phyloP scores from a whole-genome alignment of 1,284 basidiomycete genomes.

The Ceratobasidium papillatum region DNA sequence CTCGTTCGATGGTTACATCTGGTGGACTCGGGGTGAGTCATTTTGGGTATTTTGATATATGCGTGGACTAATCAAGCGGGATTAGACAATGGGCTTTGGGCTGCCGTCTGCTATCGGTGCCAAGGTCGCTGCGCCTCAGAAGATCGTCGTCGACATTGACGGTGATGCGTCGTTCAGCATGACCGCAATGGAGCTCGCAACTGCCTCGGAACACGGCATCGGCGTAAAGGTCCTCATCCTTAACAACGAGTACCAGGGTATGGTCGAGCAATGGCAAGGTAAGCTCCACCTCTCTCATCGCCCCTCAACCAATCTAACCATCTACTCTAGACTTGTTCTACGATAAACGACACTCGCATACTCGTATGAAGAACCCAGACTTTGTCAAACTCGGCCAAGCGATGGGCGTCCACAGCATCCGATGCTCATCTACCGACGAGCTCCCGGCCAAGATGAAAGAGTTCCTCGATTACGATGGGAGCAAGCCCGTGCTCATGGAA shows the following conservation, averaged over 20 bases:
- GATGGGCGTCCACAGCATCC: conserved; percentile 92
- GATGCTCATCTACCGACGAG: conserved; percentile 75
- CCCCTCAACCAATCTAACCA: background rate
- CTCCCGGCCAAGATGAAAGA: conserved; percentile 97
- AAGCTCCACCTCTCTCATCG: conserved; percentile 45
- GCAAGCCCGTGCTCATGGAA: conserved; percentile 89
- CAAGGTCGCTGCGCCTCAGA: conserved; percentile 93
- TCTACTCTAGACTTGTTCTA: conserved; percentile 84
- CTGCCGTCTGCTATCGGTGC: conserved; percentile 94
- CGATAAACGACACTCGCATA: conserved; percentile 92
- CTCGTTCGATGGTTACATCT: conserved; percentile 92
- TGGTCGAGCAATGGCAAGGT: conserved; percentile 99
- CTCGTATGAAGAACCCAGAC: conserved; percentile 93
- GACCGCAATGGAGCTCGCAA: conserved; percentile 99
- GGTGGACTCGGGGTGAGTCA: conserved; percentile 88
- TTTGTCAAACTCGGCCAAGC: conserved; percentile 88
- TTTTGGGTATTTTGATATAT: background rate
- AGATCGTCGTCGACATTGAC: conserved; percentile 95
- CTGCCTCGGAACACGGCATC: conserved; percentile 89
- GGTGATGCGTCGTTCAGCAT: conserved; percentile 98
- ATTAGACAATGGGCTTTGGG: conserved; percentile 96
- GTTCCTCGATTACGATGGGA: conserved; percentile 93
- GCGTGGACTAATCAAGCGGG: conserved; percentile 24
- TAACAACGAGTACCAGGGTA: conserved; percentile 97
- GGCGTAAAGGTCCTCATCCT: conserved; percentile 92